Percentiles rank a stretch among this genome's conserved stretches.
These are phyloP conservation scores for Aspergillus luchuensis DNA, from an alignment of 2,329 filamentous ascomycete genomes.

Conservation along the genomic window DNA sequence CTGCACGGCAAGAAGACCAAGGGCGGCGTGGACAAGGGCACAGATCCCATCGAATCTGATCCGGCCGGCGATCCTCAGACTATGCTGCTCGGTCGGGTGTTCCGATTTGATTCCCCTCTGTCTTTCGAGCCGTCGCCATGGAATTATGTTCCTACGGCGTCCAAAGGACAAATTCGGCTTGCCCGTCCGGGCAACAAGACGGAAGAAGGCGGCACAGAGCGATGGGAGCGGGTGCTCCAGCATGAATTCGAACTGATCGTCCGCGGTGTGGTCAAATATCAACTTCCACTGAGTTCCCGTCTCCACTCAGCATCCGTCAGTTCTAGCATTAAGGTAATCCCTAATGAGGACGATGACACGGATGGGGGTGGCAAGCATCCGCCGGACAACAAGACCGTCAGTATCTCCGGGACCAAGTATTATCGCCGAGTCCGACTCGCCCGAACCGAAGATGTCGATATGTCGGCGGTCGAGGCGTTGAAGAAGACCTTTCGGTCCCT, in stretches of 20 bases:
- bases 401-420: conserved; percentile 20
- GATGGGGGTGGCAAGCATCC: conserved; percentile 19
- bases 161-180: conserved; percentile 81
- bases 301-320: conserved; percentile 54
- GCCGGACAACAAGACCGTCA: conserved; percentile 33
- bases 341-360: conserved; percentile 33
- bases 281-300: conserved; percentile 60
- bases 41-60: conserved; percentile 62
- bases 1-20: conserved; percentile 16
- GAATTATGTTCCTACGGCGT: conserved; percentile 69
- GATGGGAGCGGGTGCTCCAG: conserved; percentile 88
- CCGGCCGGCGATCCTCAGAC: conserved; percentile 68
- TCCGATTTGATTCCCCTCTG: conserved; percentile 81
- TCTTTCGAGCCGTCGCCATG: conserved; percentile 90
- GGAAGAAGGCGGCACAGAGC: conserved; percentile 73
- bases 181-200: conserved; percentile 84
- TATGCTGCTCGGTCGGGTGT: conserved; percentile 88
- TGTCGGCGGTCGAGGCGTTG: conserved; percentile 13
- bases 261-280: conserved; percentile 85
- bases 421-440: conserved; percentile 6
- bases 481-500: conserved; percentile 15
- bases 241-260: conserved; percentile 94
- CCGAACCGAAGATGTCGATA: conserved; percentile 13
- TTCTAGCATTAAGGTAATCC: conserved; percentile 44
- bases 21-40: conserved; percentile 55